These are phyloP conservation scores for Cercospora sesami DNA, from an alignment of 2,329 filamentous ascomycete species.

Conservation along the genomic window DNA sequence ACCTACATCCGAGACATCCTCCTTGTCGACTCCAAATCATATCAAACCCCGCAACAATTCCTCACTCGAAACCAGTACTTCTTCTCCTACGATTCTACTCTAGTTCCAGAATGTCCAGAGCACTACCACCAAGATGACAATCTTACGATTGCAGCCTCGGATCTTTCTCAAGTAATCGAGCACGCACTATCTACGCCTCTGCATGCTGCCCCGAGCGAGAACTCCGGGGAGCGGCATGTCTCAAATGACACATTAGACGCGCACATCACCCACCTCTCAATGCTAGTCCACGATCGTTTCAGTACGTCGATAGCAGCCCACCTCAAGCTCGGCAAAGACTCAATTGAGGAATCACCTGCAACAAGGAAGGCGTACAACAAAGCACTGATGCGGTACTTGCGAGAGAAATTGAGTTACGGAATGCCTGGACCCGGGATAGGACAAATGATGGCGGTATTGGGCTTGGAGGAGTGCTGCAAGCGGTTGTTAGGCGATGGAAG, in stretches of 20 bases:
- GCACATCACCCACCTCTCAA: not conserved
- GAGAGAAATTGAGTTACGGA: constrained; percentile 57
- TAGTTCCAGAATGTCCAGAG: constrained; percentile 19
- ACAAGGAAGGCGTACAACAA: constrained; percentile 34
- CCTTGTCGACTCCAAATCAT: constrained; percentile 57
- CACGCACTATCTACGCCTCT: not conserved
- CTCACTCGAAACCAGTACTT: constrained; percentile 59
- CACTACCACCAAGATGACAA: constrained; percentile 10
- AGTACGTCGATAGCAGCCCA: not conserved
- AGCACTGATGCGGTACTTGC: constrained; percentile 56
- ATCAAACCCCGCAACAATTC: constrained; percentile 58
- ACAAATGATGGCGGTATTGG: constrained; percentile 57
- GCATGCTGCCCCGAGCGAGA: not conserved
- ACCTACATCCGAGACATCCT: constrained; percentile 56
- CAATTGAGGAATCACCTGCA: constrained; percentile 9
- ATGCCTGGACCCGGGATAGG: constrained; percentile 55
- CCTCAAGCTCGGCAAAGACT: not conserved
- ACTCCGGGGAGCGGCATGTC: not conserved
- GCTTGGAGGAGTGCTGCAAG: constrained; percentile 51
- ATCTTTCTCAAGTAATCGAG: not conserved
- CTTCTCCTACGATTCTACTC: constrained; percentile 44
- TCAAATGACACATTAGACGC: not conserved
- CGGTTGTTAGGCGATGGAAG: constrained; percentile 31
- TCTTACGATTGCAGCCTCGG: not conserved
- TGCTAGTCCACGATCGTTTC: constrained; percentile 3